Base-by-base conservation (phyloP, 2,329 filamentous ascomycete genomes). In the Teratosphaeriaceae sp. region DNA sequence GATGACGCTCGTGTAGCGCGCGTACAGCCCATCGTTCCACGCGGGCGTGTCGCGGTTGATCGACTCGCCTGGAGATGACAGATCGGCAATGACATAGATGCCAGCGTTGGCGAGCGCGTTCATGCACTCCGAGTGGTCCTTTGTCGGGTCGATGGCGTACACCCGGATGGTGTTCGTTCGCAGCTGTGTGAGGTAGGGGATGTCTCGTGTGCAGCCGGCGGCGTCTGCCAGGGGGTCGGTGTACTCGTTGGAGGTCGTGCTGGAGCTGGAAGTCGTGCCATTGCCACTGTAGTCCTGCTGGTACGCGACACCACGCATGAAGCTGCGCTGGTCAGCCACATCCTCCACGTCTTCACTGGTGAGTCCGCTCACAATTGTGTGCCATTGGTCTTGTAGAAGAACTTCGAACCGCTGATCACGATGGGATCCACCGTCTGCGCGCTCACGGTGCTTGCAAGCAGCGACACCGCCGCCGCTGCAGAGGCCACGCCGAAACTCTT, bases 51-150 rank as follows among this genome's bases (percentile, higher is more conserved):
- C 76, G 54, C 89, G 86, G 73, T 89, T 84, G 75, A 98, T 95
- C 41, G 92, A 97, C 44, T 77, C 65, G 16, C 42, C 40, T 8
- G 92, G 92, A 64, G 94, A 81, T 18, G 84, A 84, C 54, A 98
- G 72, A 73, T 98, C 92, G 54, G 88, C 85, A 57, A 98, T 79
- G 60, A 98, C 82, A 67, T 97, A 98, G 73, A 98, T 97, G 60
- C 88, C 90, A 44, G 85, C 85, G 47, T 85, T 79, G 44, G 84
- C 76, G 38, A 98, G 78, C 52, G 87, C 65, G 54, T 76, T 72
- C 89, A 98, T 96, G 73, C 92, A 97, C 40, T 74, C 75, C 42
- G 76, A 73, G 72, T 98, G 92, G 69, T 94, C 75, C 54, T 74
- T 66, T 13, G 74, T 78, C 19, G 90, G 86, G 70, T 97, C 79